Evolutionary conservation across 2,329 filamentous ascomycete genomes (phyloP), one percentile per base, ranked within the genome.

Genomic region (Lithohypha guttulata): DNA sequence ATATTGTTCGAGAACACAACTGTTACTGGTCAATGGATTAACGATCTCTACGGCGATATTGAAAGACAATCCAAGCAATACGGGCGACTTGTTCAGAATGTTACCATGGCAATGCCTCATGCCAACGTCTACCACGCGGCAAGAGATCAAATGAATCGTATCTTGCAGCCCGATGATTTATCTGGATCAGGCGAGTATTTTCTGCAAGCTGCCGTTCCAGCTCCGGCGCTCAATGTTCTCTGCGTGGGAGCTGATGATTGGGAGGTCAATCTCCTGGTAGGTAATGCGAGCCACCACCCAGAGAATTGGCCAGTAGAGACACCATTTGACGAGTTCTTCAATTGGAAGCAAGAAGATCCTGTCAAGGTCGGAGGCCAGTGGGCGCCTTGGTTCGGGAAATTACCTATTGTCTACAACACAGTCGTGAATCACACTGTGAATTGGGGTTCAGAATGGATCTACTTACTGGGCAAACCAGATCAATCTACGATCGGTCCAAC

Each of bases 31-130:
- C 66, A 73, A 2, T 91, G 83, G 83, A 75, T 86, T 25, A 68
- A 81, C 41, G 63, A 59, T 0, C 40, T 42, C 26, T 51, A 68
- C 6, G 59, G 67, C 22, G 65, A 83, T 40, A 69, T 77, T 13
- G 65, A 66, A 0, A 56, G 61, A 3, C 60, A 66, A 0, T 79
- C 69, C 3, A 53, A 64, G 3, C 53, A 65, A 8, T 56, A 73
- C 38, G 59, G 63, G 0, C 67, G 81, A 18, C 66, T 81, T 25
- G 63, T 89, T 51, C 83, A 86, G 54, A 86, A 87, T 46, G 74
- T 85, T 18, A 82, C 79, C 0, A 66, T 87, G 48, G 81, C 81
- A 0, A 79, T 87, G 70, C 84, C 84, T 0, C 84, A 91, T 50
- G 66, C 77, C 0, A 75, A 79, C 0, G 68, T 91, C 0, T 75